Conservation (phyloP, 1,139 yeast genomes). For the Saccharomyces hybrid region DNA sequence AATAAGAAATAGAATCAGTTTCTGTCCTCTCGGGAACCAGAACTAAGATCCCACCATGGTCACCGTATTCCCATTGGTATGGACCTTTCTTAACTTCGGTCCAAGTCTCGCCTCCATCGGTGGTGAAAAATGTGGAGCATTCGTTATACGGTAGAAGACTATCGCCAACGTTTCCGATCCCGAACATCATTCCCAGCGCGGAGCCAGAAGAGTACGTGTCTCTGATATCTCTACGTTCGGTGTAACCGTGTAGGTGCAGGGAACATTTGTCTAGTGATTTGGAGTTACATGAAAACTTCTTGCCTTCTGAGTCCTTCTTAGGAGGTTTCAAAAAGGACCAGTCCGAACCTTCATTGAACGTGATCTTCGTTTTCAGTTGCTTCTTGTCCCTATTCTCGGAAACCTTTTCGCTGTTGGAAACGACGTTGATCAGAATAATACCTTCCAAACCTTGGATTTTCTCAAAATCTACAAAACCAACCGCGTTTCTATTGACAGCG, state of each 20-base stretch:
- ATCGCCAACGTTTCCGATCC: slow-evolving; percentile 84
- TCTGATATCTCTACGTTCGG: slow-evolving; percentile 75
- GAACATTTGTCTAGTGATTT: slow-evolving; percentile 55
- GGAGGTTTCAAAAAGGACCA: slow-evolving; percentile 76
- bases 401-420: slow-evolving; percentile 40
- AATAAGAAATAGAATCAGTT: slow-evolving; percentile 55
- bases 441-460: slow-evolving; percentile 85
- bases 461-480: slow-evolving; percentile 86
- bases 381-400: slow-evolving; percentile 36
- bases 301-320: slow-evolving; percentile 51
- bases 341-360: slow-evolving; percentile 88
- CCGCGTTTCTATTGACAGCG: slow-evolving; percentile 64
- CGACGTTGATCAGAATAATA: slow-evolving; percentile 64
- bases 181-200: slow-evolving; percentile 81
- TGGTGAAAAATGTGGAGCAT: slow-evolving; percentile 64
- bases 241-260: slow-evolving; percentile 80
- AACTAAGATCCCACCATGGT: slow-evolving; percentile 80
- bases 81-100: slow-evolving; percentile 64
- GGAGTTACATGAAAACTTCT: slow-evolving; percentile 48
- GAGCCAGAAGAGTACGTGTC: slow-evolving; percentile 85
- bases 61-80: slow-evolving; percentile 93
- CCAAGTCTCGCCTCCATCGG: slow-evolving; percentile 91
- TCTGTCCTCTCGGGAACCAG: slow-evolving; percentile 51
- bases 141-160: slow-evolving; percentile 43
- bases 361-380: slow-evolving; percentile 58